Percentiles rank a stretch among this genome's conserved stretches.
Evolutionary conservation across 1,139 yeast species (phyloP).

Genomic region (Eremothecium cymbalariae): DNA sequence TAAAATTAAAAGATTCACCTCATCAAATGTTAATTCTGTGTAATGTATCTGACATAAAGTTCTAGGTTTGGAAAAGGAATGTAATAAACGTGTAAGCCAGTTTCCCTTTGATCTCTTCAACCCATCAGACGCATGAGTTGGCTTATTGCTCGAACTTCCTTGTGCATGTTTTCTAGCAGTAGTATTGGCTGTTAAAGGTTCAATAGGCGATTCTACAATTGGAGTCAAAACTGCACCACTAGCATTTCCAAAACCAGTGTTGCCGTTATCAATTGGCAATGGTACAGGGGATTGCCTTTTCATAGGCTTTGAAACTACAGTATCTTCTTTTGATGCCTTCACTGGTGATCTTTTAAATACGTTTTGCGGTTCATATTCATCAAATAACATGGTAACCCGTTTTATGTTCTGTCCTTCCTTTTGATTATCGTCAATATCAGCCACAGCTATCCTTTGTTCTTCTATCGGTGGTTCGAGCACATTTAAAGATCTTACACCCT

Average conservation of each 20-base stretch:
- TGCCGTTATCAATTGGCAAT: background rate
- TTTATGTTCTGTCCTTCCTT: constrained; percentile 5
- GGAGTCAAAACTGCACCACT: background rate
- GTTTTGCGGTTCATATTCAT: constrained; percentile 20
- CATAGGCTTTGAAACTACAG: no score
- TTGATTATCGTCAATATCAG: background rate
- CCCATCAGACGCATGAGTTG: background rate
- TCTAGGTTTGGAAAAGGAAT: constrained; percentile 5
- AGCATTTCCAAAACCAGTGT: background rate
- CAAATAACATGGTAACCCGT: constrained; percentile 29
- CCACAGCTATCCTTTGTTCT: background rate
- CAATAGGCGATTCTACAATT: constrained; percentile 1
- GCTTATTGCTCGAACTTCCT: no score
- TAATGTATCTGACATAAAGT: constrained; percentile 3
- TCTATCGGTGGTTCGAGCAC: background rate
- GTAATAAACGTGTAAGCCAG: constrained; percentile 1
- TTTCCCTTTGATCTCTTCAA: background rate
- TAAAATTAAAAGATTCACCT: constrained; percentile 23
- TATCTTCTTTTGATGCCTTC: background rate
- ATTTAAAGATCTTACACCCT: background rate
- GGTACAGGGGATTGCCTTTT: background rate
- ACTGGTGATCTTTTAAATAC: constrained; percentile 9
- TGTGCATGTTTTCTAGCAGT: no score
- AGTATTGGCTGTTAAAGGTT: background rate
- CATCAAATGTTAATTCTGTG: constrained; percentile 23